These are phyloP conservation scores for Neurospora sp. DNA, from an alignment of 495 filamentous ascomycete species.

Conservation along the genomic window DNA sequence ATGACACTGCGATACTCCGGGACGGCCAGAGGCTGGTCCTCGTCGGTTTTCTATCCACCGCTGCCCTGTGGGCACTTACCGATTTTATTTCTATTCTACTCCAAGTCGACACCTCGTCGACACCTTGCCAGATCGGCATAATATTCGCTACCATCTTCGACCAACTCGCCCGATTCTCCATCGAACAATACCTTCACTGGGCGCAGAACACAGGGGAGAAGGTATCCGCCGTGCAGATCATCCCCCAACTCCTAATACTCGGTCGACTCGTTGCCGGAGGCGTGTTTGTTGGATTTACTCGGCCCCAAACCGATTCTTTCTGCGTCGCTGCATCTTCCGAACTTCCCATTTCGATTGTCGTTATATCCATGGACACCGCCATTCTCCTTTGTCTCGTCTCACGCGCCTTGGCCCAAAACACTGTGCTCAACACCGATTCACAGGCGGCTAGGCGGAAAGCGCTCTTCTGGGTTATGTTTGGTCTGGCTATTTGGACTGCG, in stretches of 20 bases:
- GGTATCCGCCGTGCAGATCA: slow-evolving; percentile 14
- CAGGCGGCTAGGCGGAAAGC: slow-evolving; percentile 22
- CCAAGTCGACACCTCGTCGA: slow-evolving; percentile 26
- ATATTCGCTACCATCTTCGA: slow-evolving; percentile 43
- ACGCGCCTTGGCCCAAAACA: slow-evolving; percentile 21
- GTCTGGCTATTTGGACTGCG: slow-evolving; percentile 39
- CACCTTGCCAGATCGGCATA: slow-evolving; percentile 37
- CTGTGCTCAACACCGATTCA: neutral
- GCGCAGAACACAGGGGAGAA: slow-evolving; percentile 27
- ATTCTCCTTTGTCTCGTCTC: slow-evolving; percentile 32
- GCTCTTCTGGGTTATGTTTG: slow-evolving; percentile 30
- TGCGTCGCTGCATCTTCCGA: slow-evolving; percentile 38
- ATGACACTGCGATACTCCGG: slow-evolving; percentile 39
- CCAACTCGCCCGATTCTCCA: slow-evolving; percentile 37
- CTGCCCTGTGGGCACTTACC: slow-evolving; percentile 41
- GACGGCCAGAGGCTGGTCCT: slow-evolving; percentile 56
- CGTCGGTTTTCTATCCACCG: slow-evolving; percentile 40
- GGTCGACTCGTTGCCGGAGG: slow-evolving; percentile 37
- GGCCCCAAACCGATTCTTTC: slow-evolving; percentile 38
- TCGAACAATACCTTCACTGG: slow-evolving; percentile 46
- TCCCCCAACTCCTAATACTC: slow-evolving; percentile 34
- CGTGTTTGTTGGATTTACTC: slow-evolving; percentile 39
- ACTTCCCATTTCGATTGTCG: slow-evolving; percentile 31
- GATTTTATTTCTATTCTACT: slow-evolving; percentile 40
- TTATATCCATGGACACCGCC: slow-evolving; percentile 34